A percentile compares a stretch with the other conserved stretches of the same genome.
Conservation (phyloP, 1,284 basidiomycete species). For the Moesziomyces globuligerus region DNA sequence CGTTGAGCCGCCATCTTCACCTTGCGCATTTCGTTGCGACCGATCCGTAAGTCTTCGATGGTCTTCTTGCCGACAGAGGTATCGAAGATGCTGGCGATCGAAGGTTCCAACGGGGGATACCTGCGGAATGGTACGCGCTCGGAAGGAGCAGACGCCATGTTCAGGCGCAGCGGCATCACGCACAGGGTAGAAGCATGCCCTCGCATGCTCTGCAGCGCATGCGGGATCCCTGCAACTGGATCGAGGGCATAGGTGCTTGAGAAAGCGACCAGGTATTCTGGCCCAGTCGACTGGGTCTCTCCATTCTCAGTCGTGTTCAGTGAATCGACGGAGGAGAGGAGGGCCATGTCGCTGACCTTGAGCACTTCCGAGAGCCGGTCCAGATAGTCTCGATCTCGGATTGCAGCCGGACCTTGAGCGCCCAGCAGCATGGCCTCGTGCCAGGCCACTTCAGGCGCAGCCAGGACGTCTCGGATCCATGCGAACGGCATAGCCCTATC, state of each 20-base stretch:
- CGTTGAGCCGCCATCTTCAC: slow-evolving; percentile 21
- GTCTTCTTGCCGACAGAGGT: slow-evolving; percentile 9
- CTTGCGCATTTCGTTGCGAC: slow-evolving; percentile 23
- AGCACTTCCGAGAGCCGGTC: slow-evolving; percentile 33
- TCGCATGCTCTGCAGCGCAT: slow-evolving; percentile 3
- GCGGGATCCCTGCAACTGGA: slow-evolving; percentile 23
- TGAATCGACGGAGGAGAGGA: slow-evolving; percentile 1
- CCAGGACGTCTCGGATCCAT: slow-evolving; percentile 23
- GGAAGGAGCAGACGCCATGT: slow-evolving; percentile 14
- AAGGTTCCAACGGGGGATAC: slow-evolving; percentile 4
- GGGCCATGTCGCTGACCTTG: slow-evolving; percentile 21
- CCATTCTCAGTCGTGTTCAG: slow-evolving; percentile 1
- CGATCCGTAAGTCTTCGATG: slow-evolving; percentile 18
- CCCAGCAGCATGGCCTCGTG: slow-evolving; percentile 23
- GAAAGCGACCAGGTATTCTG: slow-evolving; percentile 28
- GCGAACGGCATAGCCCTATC: slow-evolving; percentile 29
- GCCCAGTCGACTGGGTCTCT: background rate
- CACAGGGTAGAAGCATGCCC: slow-evolving; percentile 15
- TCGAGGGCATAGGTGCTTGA: slow-evolving; percentile 34
- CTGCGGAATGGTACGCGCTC: slow-evolving; percentile 3
- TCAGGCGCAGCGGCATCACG: slow-evolving; percentile 27
- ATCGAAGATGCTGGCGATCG: slow-evolving; percentile 17
- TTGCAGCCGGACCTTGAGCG: slow-evolving; percentile 9
- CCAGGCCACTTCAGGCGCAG: background rate
- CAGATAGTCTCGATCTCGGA: slow-evolving; percentile 6